Base-by-base conservation (phyloP, 768 basidiomycete genomes). In the Hydnum rufescens region DNA sequence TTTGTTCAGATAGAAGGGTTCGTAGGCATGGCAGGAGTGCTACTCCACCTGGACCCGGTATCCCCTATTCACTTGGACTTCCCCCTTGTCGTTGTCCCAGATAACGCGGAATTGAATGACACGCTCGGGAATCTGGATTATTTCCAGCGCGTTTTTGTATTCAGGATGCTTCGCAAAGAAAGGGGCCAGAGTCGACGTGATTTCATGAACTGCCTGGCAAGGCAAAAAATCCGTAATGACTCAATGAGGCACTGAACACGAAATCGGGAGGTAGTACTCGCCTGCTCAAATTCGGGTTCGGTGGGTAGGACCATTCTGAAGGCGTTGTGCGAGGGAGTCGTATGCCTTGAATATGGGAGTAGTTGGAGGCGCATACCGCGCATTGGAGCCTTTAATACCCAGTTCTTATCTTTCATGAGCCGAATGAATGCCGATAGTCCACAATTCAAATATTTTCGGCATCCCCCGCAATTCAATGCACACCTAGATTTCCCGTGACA, bases 21-120 rank as follows among this genome's bases (percentile, higher is more conserved):
- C 26, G 44, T 13, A 25, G 25, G 16, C 13, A 47, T 47, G 44
- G 61, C 69, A 50, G n/a, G n/a, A n/a, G n/a, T n/a, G n/a, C n/a
- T n/a, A n/a, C n/a, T n/a, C n/a, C 22, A 77, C 76, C 68, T 82
- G 79, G 51, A 82, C 80, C 57, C 81, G 74, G 70, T 73, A 82
- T 29, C 80, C 81, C 53, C 74, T 69, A 70, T 82, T 80, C 60
- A 82, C 79, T 59, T 79, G 78, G 49, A 74, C 63, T 43, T 68
- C 58, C 51, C 76, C 76, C 57, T 76, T 64, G 61, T 83, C 80
- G 60, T 79, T 76, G 64, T 84, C 80, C 81, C 81, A 84, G 56
- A 75, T 71, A 51, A 82, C 78, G 59, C 80, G 77, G 76, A 82
- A 82, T 62, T 80, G 74, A 39, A 75, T 58, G 53, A 75, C 60